Conservation (phyloP, 139 green algal species). For the Chlamydomonas sphaeroides region DNA sequence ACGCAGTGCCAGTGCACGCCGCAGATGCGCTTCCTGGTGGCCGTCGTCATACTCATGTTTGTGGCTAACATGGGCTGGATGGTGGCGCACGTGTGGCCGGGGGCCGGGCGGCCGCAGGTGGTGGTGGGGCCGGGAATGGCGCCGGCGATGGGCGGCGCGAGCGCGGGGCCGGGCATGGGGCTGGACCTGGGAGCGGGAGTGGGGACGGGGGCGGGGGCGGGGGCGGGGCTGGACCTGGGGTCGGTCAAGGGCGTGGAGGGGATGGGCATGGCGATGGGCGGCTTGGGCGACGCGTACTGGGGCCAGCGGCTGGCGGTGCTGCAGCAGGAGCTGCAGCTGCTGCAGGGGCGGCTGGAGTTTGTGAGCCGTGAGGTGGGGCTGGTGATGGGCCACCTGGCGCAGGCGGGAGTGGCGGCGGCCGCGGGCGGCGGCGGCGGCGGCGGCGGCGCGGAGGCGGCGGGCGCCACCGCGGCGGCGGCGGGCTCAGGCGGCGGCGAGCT, state of each 20-base stretch:
- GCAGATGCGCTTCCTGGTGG: constrained; percentile 27
- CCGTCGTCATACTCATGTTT: constrained; percentile 27
- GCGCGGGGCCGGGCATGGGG: neutral
- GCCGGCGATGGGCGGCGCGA: no score
- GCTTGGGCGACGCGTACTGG: neutral
- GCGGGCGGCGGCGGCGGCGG: neutral
- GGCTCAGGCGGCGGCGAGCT: no score
- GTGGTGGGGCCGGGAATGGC: no score
- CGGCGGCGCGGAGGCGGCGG: neutral
- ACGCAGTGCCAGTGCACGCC: neutral
- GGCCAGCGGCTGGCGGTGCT: constrained; percentile 29
- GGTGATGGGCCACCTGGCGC: constrained; percentile 14
- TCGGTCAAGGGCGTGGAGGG: neutral
- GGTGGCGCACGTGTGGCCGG: neutral
- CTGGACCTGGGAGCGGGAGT: neutral
- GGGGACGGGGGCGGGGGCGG: neutral
- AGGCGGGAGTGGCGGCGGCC: neutral
- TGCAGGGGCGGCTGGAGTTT: constrained; percentile 25
- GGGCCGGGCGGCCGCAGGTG: neutral
- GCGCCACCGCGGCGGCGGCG: neutral
- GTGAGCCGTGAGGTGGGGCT: constrained; percentile 19
- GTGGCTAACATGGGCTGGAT: neutral
- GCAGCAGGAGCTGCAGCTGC: constrained; percentile 40
- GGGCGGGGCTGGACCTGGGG: neutral
- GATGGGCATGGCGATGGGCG: neutral